Base-by-base conservation (phyloP, 306 rosid genomes). In the Ziziphus jujuba region DNA sequence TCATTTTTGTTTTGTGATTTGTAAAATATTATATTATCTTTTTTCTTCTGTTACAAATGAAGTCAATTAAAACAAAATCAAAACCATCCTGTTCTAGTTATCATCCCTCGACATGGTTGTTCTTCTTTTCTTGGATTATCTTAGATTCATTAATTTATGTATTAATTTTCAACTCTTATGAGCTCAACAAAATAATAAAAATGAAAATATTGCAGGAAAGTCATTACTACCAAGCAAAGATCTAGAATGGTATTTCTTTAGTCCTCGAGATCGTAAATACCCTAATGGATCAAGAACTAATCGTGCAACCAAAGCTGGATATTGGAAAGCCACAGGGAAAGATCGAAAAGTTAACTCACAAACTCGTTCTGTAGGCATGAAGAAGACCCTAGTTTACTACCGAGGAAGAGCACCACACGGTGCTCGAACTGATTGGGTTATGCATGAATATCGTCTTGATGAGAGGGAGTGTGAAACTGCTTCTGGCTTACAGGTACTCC, bases 281-380 rank as follows among this genome's bases (percentile, higher is more conserved):
- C 98, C 98, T 4, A 92, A 92, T 12, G 98, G 98, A 57, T 92
- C 98, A 52, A 89, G 98, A 75, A 92, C 98, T 0, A 92, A 92
- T 31, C 83, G 98, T 3, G 98, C 98, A 43, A 92, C 98, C 0
- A 92, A 87, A 74, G 87, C 86, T 1, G 98, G 98, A 34, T 92
- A 92, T 45, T 92, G 98, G 98, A 92, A 92, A 74, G 98, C 98
- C 0, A 92, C 98, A 0, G 98, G 98, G 11, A 92, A 92, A 63
- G 97, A 92, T 62, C 59, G 98, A 17, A 92, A 89, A 50, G 97
- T 92, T 45, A 87, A 87, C 44, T 92, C 97, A 0, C 88, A 81
- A 56, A n/a, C 77, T 8, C 75, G 89, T 0, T 73, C 91, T 0
- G 97, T 92, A 16, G 98, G 98, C 1, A 87, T 72, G 95, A 92